These are phyloP conservation scores for Niveomyces coronatus DNA, from an alignment of 2,329 filamentous ascomycete genomes.

Conservation along the genomic window DNA sequence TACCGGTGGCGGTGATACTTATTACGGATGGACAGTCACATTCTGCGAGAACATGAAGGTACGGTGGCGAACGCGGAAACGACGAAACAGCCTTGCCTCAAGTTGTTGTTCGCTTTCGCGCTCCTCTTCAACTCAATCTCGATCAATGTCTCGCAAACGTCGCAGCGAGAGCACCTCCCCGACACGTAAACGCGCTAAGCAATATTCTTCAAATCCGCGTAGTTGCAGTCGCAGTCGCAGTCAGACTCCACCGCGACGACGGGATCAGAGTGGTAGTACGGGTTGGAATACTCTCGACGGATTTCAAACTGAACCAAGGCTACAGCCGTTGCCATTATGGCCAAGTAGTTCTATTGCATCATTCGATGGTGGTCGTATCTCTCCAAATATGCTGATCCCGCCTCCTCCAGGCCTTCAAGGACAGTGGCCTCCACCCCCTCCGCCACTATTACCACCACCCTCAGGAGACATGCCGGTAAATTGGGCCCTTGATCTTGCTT, in stretches of 20 bases:
- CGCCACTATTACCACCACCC: conserved; percentile 21
- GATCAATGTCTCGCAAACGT: conserved; percentile 17
- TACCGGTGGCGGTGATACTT: conserved; percentile 62
- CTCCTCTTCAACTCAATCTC: conserved; percentile 17
- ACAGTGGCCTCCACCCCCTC: conserved; percentile 31
- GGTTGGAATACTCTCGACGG: no score
- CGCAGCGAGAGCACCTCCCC: conserved; percentile 23
- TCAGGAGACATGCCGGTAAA: conserved; percentile 9
- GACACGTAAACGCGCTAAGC: conserved; percentile 20
- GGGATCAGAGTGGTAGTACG: conserved; percentile 10
- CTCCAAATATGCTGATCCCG: conserved; percentile 23
- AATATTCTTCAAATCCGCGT: conserved; percentile 16
- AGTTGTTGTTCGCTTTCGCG: conserved; percentile 22
- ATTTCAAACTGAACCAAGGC: no score
- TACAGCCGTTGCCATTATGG: no score
- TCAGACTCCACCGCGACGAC: conserved; percentile 13
- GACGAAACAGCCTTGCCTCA: conserved; percentile 5
- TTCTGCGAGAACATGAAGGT: conserved; percentile 75
- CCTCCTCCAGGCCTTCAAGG: conserved; percentile 30
- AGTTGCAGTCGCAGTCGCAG: conserved; percentile 21
- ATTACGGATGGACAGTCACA: conserved; percentile 76
- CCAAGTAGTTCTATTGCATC: no score
- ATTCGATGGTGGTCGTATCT: no score
- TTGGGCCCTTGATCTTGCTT: conserved; percentile 13
- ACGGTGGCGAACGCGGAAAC: conserved; percentile 13